Conservation (phyloP, 176 grass and related monocot species). For the Rhynchospora tenuis region DNA sequence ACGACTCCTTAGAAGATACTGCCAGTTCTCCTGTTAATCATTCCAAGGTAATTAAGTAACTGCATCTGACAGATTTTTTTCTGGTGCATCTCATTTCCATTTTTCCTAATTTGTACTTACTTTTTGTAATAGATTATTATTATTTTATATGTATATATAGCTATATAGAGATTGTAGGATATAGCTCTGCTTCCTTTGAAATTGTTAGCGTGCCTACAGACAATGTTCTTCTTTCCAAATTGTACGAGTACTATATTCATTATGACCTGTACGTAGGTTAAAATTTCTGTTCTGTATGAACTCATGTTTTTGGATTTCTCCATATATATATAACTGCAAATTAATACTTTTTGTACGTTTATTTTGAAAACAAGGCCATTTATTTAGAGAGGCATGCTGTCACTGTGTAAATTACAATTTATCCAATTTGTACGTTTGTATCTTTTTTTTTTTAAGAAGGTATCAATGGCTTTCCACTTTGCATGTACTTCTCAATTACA, state of each 20-base stretch:
- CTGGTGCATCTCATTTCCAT: background rate
- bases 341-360: too few species aligned
- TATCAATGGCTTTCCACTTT: background rate
- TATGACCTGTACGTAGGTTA: background rate
- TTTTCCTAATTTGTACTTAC: background rate
- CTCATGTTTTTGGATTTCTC: too few species aligned
- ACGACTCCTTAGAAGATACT: conserved; percentile 56
- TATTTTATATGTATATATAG: background rate
- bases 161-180: background rate
- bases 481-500: background rate
- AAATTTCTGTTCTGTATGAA: too few species aligned
- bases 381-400: too few species aligned
- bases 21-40: conserved; percentile 43
- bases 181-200: background rate
- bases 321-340: too few species aligned
- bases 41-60: conserved; percentile 31
- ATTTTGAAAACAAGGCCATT: too few species aligned
- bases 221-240: background rate
- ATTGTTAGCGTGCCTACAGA: background rate
- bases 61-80: background rate
- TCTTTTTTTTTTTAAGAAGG: background rate
- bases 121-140: background rate
- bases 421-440: background rate
- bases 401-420: too few species aligned
- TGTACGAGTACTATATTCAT: background rate